Evolutionary conservation across 371 early-diverging fungal genomes (phyloP), one percentile per base, ranked within the genome.

Genomic region (Syncephalis plumigaleata): DNA sequence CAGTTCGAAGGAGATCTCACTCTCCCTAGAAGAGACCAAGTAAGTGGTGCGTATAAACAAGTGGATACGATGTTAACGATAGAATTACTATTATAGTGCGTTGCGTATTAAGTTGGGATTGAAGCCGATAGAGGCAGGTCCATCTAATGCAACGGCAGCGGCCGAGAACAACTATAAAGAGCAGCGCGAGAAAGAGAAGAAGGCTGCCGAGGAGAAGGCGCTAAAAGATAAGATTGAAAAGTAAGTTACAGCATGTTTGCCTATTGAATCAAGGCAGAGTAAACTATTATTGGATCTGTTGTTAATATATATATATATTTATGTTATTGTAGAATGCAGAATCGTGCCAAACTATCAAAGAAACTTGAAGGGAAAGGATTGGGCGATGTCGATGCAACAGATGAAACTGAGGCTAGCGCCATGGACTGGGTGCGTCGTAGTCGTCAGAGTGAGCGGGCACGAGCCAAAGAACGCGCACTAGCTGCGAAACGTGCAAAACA

Each of bases 101-200:
- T 63, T 82, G 43, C 71, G 89, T 59, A 65, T 64, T 37, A 70
- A 69, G 42, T 61, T 83, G 1, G 87, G 87, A 26, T 68, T 87
- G 24, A 72, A 73, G 48, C 80, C 80, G 17, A 55, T 84, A 37
- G 65, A 68, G 18, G 59, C 51, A 1, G 71, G 59, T 15, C 62
- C 54, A 23, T 55, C 61, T n/a, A 68, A 67, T 47, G 63, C 64
- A 24, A 66, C 70, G 18, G 50, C 68, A 55, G 52, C 58, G 27
- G 84, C 81, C 11, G 71, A 67, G 37, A 76, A 79, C 0, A 87
- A 87, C 59, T 74, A 63, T 39, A 66, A 59, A 54, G 63, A 60
- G 22, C 51, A 61, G 16, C 65, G 71, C 25, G 63, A 74, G 20
- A 70, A 76, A 36, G 55, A 63, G 47, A 56, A 68, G 26, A 66